Percentiles rank a stretch among this genome's conserved stretches.
Evolutionary conservation across 2,329 filamentous ascomycete species (phyloP).

Genomic region (Cadophora sp.): DNA sequence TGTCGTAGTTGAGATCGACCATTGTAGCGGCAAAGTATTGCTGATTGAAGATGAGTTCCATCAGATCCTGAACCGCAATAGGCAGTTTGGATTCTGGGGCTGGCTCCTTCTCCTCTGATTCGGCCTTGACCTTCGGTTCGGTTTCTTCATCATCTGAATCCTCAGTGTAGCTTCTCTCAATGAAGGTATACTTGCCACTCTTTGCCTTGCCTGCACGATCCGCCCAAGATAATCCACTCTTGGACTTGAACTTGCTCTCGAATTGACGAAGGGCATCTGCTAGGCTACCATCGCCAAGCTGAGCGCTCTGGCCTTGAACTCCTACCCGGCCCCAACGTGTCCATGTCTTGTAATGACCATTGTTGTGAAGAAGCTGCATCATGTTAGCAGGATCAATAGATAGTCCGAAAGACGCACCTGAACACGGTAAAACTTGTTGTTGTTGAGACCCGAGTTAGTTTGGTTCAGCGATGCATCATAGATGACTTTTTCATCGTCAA

Average conservation of each 20-base stretch:
- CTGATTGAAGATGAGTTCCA: constrained; percentile 85
- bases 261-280: constrained; percentile 57
- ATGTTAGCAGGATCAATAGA: constrained; percentile 4
- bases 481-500: constrained; percentile 70
- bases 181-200: constrained; percentile 76
- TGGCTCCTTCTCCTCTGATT: constrained; percentile 43
- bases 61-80: constrained; percentile 67
- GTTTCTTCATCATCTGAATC: constrained; percentile 67
- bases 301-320: constrained; percentile 58
- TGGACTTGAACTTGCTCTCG: constrained; percentile 67
- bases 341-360: constrained; percentile 64
- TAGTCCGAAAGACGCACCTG: constrained; percentile 19
- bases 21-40: constrained; percentile 73
- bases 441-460: constrained; percentile 73
- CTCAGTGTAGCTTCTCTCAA: constrained; percentile 78
- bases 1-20: constrained; percentile 72
- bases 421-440: constrained; percentile 84
- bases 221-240: constrained; percentile 64
- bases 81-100: constrained; percentile 63
- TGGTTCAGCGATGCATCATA: constrained; percentile 84
- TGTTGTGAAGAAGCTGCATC: constrained; percentile 50
- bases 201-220: constrained; percentile 63
- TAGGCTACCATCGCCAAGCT: constrained; percentile 53
- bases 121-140: constrained; percentile 40
- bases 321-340: constrained; percentile 84